Base-by-base conservation (phyloP, 208 protist genomes). In the Novymonas esmeraldas region DNA sequence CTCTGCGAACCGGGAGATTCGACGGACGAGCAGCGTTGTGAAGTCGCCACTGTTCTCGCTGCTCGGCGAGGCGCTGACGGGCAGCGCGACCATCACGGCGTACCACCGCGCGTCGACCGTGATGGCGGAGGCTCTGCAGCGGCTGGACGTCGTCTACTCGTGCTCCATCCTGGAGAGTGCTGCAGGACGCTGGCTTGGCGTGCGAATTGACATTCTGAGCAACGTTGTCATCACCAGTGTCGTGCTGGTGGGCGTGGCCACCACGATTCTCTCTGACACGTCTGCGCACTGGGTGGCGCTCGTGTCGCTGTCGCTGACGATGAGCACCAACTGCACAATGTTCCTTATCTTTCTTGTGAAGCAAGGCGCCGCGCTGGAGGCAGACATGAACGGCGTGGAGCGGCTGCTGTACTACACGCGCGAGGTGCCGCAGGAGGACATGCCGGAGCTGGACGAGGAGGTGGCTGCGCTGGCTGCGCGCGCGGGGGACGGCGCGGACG, bases 31-130 rank as follows among this genome's bases (percentile, higher is more conserved):
- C 6, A 89, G 85, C 57, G 77, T 98, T 13, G 73, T 82, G 6
- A 82, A 94, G 55, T 97, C 93, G 9, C 98, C 98, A 7, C 74
- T 99, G 13, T 97, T 97, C 65, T 76, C 93, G 0, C 54, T 97
- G 58, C 94, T 99, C 34, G 68, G 69, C 39, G 98, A 99, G 61
- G 93, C 94, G 6, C 62, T 98, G n/a, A 66, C 70, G 11, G 96
- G 97, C 31, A 48, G 91, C 6, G 41, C 62, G 1, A 98, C 94
- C 14, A 98, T 99, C 60, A 60, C 68, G 24, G 77, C 92, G 1
- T 98, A 85, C 63, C 48, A 70, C 3, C 69, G 70, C 45, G 33
- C 69, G 26, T 33, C 59, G 6, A 50, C 57, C 24, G 64, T 79
- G 18, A 34, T 93, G 54, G 14, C 49, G 28, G 60, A 68, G 31